A percentile compares a stretch with the other conserved stretches of the same genome.
Evolutionary conservation across 139 green algal species (phyloP).

Genomic region (Spirogloea muscicola): DNA sequence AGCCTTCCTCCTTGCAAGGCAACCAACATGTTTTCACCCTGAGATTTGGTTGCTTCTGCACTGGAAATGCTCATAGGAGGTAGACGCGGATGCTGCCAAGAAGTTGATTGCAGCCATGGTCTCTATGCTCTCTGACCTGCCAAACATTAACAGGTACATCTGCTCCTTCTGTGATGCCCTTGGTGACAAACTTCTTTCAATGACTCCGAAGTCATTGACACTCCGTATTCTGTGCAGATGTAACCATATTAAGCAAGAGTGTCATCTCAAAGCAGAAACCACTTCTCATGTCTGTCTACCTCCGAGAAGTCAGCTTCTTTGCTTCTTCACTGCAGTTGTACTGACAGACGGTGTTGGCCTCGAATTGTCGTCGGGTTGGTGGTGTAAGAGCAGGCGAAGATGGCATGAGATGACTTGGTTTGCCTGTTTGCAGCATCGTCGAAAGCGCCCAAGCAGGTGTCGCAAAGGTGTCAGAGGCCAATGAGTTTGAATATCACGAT

Average conservation of each 20-base stretch:
- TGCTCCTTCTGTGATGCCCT: not conserved
- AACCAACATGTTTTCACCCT: too few species aligned
- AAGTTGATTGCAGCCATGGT: conserved; percentile 44
- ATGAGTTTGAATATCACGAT: not conserved
- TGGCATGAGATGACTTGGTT: not conserved
- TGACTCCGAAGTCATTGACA: too few species aligned
- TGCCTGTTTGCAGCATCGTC: conserved; percentile 55
- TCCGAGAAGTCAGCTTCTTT: not conserved
- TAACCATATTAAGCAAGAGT: not conserved
- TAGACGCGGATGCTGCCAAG: conserved; percentile 38
- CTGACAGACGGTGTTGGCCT: too few species aligned
- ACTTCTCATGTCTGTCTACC: too few species aligned
- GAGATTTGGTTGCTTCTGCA: too few species aligned
- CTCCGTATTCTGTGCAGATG: not conserved
- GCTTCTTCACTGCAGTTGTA: not conserved
- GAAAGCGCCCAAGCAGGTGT: too few species aligned
- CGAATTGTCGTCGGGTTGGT: not conserved
- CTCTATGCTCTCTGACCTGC: conserved; percentile 14
- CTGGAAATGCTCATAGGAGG: too few species aligned
- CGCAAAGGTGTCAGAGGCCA: too few species aligned
- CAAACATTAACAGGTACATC: conserved; percentile 33
- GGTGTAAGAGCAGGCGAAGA: not conserved
- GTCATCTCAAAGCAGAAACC: not conserved
- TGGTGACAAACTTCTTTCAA: not conserved
- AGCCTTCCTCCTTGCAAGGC: too few species aligned